phyloP scores from a whole-genome alignment of 208 protist genomes.

The Crithidia brevicula region DNA sequence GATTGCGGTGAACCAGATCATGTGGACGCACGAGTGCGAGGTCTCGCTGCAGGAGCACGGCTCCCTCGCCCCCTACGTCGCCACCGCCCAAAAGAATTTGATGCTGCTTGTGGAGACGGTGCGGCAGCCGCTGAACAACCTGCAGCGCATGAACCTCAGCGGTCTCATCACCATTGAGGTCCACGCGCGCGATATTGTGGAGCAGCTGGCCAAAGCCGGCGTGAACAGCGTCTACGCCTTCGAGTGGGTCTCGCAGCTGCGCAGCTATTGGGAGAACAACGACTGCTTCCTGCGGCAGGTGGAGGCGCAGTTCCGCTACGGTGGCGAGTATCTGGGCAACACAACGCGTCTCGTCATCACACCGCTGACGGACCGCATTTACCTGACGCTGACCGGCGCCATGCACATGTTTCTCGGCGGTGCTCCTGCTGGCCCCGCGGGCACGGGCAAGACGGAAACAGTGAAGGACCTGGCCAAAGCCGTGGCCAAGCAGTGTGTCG shows the following conservation, averaged over 20 bases:
- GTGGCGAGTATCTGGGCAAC: constrained; percentile 97
- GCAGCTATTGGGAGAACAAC: constrained; percentile 96
- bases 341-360: constrained; percentile 97
- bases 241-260: constrained; percentile 97
- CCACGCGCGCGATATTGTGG: constrained; percentile 95
- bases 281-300: constrained; percentile 93
- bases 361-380: constrained; percentile 97
- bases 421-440: constrained; percentile 92
- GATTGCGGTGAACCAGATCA: constrained; percentile 93
- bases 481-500: constrained; percentile 97
- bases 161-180: constrained; percentile 97
- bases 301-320: constrained; percentile 94
- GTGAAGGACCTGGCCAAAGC: constrained; percentile 98
- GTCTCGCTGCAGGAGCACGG: constrained; percentile 77
- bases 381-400: constrained; percentile 96
- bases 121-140: constrained; percentile 80
- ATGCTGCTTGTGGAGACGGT: constrained; percentile 92
- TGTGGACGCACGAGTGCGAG: constrained; percentile 96
- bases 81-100: constrained; percentile 84
- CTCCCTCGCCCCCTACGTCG: constrained; percentile 83
- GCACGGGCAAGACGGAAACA: constrained; percentile 98
- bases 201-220: constrained; percentile 83
- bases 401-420: constrained; percentile 97
- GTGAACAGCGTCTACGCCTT: constrained; percentile 92
- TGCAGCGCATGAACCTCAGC: constrained; percentile 94